Evolutionary conservation across 192 early-diverging fungal species (phyloP).

Genomic region (Entrophospora sp.): DNA sequence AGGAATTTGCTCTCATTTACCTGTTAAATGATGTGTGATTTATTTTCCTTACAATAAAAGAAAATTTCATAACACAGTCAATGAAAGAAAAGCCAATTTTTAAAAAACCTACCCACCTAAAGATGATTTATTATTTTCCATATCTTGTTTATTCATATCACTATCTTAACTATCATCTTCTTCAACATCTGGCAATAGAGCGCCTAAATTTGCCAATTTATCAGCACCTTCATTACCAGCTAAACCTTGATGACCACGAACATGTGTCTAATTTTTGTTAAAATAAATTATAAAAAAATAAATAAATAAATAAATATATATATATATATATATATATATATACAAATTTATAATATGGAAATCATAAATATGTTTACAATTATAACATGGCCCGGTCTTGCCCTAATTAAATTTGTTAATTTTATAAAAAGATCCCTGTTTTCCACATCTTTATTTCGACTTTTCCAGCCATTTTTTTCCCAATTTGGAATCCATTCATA

Average conservation of each 20-base stretch:
- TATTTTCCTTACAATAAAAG: too few species aligned
- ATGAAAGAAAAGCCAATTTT: too few species aligned
- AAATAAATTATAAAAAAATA: neutral
- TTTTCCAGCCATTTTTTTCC: constrained; percentile 60
- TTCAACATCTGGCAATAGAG: constrained; percentile 19
- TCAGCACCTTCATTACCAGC: constrained; percentile 79
- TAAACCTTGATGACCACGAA: constrained; percentile 62
- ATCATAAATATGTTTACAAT: constrained; percentile 29
- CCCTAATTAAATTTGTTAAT: constrained; percentile 35
- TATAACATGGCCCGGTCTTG: constrained; percentile 30
- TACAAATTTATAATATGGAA: neutral
- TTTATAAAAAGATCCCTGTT: constrained; percentile 72
- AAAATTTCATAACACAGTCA: too few species aligned
- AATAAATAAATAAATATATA: neutral
- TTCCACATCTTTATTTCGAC: constrained; percentile 46
- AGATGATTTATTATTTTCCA: too few species aligned
- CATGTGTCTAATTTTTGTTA: constrained; percentile 39
- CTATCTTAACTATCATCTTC: too few species aligned
- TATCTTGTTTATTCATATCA: too few species aligned
- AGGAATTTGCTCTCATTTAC: too few species aligned
- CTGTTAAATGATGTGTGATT: too few species aligned
- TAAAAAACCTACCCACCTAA: too few species aligned
- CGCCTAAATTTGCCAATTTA: constrained; percentile 64
- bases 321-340: neutral
- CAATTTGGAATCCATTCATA: constrained; percentile 65